phyloP scores from a whole-genome alignment of 495 filamentous ascomycete genomes.

The Chaetomium tenue region DNA sequence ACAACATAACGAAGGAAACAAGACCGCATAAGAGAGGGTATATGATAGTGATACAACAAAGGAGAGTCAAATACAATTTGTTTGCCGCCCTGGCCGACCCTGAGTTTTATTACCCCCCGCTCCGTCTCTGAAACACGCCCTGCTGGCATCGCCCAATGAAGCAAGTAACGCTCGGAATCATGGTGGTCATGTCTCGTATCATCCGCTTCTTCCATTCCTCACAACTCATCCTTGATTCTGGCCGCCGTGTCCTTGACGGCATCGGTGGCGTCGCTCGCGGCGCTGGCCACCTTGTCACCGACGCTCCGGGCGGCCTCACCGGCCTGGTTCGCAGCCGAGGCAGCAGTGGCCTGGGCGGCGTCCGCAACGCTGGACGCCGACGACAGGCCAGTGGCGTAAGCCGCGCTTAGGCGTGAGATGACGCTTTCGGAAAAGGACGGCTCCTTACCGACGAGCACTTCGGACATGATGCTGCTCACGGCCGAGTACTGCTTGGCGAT shows the following conservation, averaged over 20 bases:
- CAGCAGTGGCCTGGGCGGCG: conserved; percentile 37
- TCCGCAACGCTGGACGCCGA: conserved; percentile 33
- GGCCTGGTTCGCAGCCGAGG: conserved; percentile 24
- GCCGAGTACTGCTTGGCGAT: conserved; percentile 62
- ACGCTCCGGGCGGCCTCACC: conserved; percentile 33
- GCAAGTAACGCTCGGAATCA: conserved; percentile 13
- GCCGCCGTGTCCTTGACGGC: conserved; percentile 46
- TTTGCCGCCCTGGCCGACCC: neutral
- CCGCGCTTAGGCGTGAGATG: conserved; percentile 65
- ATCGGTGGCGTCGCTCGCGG: conserved; percentile 44
- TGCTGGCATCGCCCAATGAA: neutral
- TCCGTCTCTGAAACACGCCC: neutral
- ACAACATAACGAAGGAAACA: conserved; percentile 6
- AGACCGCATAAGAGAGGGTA: conserved; percentile 16
- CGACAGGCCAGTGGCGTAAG: conserved; percentile 44
- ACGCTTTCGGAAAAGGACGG: conserved; percentile 81
- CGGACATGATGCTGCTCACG: conserved; percentile 70
- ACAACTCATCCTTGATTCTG: conserved; percentile 58
- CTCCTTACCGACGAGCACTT: conserved; percentile 74
- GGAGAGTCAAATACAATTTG: conserved; percentile 16
- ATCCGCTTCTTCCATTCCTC: conserved; percentile 11
- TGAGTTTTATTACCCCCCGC: neutral
- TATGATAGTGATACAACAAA: conserved; percentile 17
- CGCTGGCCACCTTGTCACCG: conserved; percentile 38
- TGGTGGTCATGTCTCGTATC: conserved; percentile 24